These are phyloP conservation scores for Mercurialis annua DNA, from an alignment of 345 rosid genomes.

Conservation along the genomic window DNA sequence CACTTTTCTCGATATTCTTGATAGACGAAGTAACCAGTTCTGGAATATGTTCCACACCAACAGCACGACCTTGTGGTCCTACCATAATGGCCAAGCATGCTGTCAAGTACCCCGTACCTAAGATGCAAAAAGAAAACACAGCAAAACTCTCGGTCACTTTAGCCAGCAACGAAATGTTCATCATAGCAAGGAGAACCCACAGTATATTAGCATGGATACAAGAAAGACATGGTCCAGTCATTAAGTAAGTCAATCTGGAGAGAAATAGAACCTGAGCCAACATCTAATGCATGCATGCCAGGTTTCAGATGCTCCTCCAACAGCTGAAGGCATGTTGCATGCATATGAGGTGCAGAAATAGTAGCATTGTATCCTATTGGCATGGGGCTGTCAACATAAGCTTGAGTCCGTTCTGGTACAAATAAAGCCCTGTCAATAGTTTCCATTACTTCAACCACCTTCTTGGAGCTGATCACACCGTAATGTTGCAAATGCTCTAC, in stretches of 20 bases:
- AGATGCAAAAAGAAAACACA: neutral
- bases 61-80: conserved; percentile 74
- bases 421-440: conserved; percentile 75
- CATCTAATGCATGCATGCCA: conserved; percentile 88
- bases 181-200: neutral
- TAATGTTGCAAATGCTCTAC: conserved; percentile 61
- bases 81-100: conserved; percentile 96
- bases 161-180: neutral
- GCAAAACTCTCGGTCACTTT: conserved; percentile 4
- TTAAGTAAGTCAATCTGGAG: neutral
- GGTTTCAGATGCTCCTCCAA: conserved; percentile 79
- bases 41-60: conserved; percentile 93
- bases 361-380: conserved; percentile 95
- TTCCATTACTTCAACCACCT: conserved; percentile 82
- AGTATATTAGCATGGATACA: neutral
- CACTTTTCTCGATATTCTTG: conserved; percentile 66
- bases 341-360: conserved; percentile 99
- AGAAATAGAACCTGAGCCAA: conserved; percentile 76
- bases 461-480: conserved; percentile 60
- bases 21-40: conserved; percentile 65
- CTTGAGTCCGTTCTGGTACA: conserved; percentile 60
- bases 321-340: conserved; percentile 85
- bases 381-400: conserved; percentile 83
- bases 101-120: conserved; percentile 92
- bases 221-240: neutral